Evolutionary conservation across 2,329 filamentous ascomycete genomes (phyloP).

Genomic region (Talaromyces rugulosus): DNA sequence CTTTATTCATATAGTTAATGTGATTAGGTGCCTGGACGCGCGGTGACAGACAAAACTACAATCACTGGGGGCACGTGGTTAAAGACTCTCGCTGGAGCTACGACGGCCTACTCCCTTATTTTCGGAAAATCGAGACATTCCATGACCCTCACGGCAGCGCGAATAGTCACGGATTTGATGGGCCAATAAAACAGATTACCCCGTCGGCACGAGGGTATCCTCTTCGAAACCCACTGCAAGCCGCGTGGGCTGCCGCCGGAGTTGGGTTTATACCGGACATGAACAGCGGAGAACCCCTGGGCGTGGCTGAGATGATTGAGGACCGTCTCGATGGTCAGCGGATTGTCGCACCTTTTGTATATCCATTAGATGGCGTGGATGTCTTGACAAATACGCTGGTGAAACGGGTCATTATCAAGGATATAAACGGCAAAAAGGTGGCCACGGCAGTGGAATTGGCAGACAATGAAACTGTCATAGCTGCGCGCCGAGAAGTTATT

Average conservation of each 20-base stretch:
- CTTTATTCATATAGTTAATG: background rate
- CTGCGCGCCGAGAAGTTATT: conserved; percentile 39
- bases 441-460: conserved; percentile 1
- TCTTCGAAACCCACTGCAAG: conserved; percentile 8
- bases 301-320: conserved; percentile 8
- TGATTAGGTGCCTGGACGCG: conserved; percentile 16
- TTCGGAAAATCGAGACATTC: conserved; percentile 19
- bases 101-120: conserved; percentile 18
- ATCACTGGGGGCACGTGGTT: conserved; percentile 19
- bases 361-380: background rate
- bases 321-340: conserved; percentile 10
- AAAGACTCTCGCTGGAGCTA: conserved; percentile 20
- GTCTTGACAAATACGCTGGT: conserved; percentile 3
- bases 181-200: conserved; percentile 19
- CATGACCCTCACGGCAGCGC: conserved; percentile 21
- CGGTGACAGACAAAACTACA: conserved; percentile 17
- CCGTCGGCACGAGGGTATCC: conserved; percentile 14
- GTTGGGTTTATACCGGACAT: conserved; percentile 4
- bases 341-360: conserved; percentile 1
- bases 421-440: background rate
- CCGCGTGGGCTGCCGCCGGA: conserved; percentile 3
- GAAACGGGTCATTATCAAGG: conserved; percentile 2
- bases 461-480: background rate
- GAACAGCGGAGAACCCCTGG: conserved; percentile 2
- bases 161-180: conserved; percentile 23